phyloP scores from a whole-genome alignment of 768 basidiomycete genomes.

The Leccinum boreale region DNA sequence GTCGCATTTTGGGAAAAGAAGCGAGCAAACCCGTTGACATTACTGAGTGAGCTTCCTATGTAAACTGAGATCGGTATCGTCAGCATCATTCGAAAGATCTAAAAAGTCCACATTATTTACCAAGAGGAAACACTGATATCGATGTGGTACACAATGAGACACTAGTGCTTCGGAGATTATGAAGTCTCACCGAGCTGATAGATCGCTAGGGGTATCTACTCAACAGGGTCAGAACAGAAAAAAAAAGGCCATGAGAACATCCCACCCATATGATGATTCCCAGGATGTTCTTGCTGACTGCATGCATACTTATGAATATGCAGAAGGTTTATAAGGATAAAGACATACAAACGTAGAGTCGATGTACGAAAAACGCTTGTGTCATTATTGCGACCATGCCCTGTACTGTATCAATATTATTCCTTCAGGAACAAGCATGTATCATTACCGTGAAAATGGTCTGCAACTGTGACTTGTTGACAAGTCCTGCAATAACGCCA shows the following conservation, averaged over 20 bases:
- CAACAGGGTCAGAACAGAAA: not conserved
- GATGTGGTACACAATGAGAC: not conserved
- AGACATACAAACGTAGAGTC: constrained; percentile 2
- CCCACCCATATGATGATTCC: not conserved
- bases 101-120: not conserved
- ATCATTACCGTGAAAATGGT: not conserved
- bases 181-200: constrained; percentile 1
- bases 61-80: too few relatives aligned
- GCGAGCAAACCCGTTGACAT: too few relatives aligned
- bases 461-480: not conserved
- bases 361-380: constrained; percentile 2
- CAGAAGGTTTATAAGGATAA: not conserved
- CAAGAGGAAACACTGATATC: not conserved
- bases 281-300: not conserved
- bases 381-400: not conserved
- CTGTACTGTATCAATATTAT: not conserved
- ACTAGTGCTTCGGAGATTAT: not conserved
- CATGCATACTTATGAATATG: not conserved
- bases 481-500: too few relatives aligned
- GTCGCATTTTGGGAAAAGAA: too few relatives aligned
- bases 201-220: not conserved
- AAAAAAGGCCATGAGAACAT: not conserved
- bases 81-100: too few relatives aligned
- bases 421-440: not conserved
- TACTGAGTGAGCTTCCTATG: too few relatives aligned